Evolutionary conservation across 78 protist genomes (phyloP).

Genomic region (Planoprotostelium fungivorum): DNA sequence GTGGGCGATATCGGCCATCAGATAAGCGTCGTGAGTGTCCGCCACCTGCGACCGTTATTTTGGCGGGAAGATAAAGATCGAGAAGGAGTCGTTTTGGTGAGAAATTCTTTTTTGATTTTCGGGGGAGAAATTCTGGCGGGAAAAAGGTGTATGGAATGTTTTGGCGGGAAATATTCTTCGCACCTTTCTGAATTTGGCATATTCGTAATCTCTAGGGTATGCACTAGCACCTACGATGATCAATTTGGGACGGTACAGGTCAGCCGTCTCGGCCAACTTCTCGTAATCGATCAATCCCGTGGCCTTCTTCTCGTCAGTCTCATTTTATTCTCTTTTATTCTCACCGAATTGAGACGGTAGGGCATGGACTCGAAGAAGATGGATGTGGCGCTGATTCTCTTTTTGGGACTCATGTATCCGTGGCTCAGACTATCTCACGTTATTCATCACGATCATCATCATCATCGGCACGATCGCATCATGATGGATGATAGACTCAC

Average conservation of each 20-base stretch:
- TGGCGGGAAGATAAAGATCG: no score
- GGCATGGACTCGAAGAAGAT: constrained; percentile 97
- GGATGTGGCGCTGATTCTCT: constrained; percentile 90
- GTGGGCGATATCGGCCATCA: constrained; percentile 99
- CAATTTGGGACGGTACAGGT: constrained; percentile 93
- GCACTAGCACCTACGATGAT: constrained; percentile 96
- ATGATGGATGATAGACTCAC: constrained; percentile 13
- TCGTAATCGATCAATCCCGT: constrained; percentile 98
- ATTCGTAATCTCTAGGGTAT: constrained; percentile 97
- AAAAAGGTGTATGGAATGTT: not conserved
- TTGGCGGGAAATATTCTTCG: not conserved
- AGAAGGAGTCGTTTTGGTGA: no score
- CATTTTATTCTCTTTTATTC: constrained; percentile 4
- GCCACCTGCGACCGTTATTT: constrained; percentile 69
- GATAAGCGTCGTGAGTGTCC: constrained; percentile 86
- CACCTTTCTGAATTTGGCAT: constrained; percentile 79
- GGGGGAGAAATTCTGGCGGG: no score
- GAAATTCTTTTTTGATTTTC: no score
- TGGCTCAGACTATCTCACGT: constrained; percentile 79
- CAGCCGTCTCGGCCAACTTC: constrained; percentile 79
- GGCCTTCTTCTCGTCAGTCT: not conserved
- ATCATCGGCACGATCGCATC: not conserved
- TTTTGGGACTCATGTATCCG: constrained; percentile 94
- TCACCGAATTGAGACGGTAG: constrained; percentile 81
- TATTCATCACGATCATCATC: not conserved